These are phyloP conservation scores for Acorus gramineus DNA, from an alignment of 106 monocot species.

Conservation along the genomic window DNA sequence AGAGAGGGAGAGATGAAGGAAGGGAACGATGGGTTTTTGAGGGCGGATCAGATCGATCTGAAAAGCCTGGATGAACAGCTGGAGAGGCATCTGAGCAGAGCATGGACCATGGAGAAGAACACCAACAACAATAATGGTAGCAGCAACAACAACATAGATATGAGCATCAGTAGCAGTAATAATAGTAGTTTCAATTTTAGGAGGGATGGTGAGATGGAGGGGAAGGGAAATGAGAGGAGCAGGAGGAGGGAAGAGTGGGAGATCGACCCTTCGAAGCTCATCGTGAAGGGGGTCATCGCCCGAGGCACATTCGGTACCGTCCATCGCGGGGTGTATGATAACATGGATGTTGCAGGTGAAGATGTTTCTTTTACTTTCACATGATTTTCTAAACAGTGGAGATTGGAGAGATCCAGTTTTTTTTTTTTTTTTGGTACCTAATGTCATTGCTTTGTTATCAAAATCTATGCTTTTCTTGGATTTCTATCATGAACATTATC, in stretches of 20 bases:
- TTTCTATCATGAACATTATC: too few species aligned
- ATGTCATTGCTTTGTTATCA: too few species aligned
- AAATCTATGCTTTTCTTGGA: too few species aligned
- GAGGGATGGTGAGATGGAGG: slow-evolving; percentile 9
- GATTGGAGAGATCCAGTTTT: too few species aligned
- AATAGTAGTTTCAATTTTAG: too few species aligned
- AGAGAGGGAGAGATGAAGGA: not conserved
- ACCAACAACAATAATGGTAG: slow-evolving; percentile 1
- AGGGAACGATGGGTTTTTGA: slow-evolving; percentile 26
- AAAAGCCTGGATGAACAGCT: slow-evolving; percentile 46
- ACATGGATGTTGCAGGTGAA: slow-evolving; percentile 43
- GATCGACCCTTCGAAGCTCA: slow-evolving; percentile 44
- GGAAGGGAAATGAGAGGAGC: slow-evolving; percentile 2
- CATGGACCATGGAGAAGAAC: slow-evolving; percentile 38
- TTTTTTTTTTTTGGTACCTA: too few species aligned
- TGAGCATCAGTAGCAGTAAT: too few species aligned
- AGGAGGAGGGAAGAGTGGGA: slow-evolving; percentile 38
- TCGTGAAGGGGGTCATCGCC: slow-evolving; percentile 46
- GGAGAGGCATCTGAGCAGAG: slow-evolving; percentile 25
- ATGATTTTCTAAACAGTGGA: not conserved
- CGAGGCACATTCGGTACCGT: slow-evolving; percentile 52
- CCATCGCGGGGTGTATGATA: slow-evolving; percentile 42
- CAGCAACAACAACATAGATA: too few species aligned
- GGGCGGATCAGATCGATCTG: slow-evolving; percentile 53
- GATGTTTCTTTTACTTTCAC: not conserved